Conservation (phyloP, 2,329 filamentous ascomycete genomes). For the Fonsecaea multimorphosa region DNA sequence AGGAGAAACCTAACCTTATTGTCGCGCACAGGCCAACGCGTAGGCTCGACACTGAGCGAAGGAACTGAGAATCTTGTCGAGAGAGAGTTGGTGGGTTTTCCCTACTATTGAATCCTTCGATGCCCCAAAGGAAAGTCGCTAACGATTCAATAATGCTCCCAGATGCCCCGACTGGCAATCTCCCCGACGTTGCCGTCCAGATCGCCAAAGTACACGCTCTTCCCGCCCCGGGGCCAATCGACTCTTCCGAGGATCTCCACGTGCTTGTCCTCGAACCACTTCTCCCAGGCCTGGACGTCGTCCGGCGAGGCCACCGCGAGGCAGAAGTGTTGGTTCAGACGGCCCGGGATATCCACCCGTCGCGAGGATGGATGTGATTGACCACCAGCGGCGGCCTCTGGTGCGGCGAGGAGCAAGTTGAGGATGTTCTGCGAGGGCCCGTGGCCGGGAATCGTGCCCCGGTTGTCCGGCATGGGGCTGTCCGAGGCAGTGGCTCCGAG, state of each 20-base stretch:
- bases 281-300: conserved; percentile 41
- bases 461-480: conserved; percentile 24
- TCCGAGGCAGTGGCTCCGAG: conserved; percentile 28
- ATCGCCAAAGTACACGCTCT: conserved; percentile 45
- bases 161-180: conserved; percentile 43
- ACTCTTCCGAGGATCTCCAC: conserved; percentile 40
- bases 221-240: conserved; percentile 42
- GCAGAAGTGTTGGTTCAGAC: conserved; percentile 43
- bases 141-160: conserved; percentile 41
- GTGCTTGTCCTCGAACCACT: conserved; percentile 38
- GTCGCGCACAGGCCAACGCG: too few relatives aligned
- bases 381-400: neutral
- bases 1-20: too few relatives aligned
- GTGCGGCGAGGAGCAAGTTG: conserved; percentile 7
- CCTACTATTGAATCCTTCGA: too few relatives aligned
- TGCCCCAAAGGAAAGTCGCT: too few relatives aligned
- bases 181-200: conserved; percentile 44
- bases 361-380: neutral
- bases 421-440: conserved; percentile 31
- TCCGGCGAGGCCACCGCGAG: conserved; percentile 39
- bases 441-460: conserved; percentile 33
- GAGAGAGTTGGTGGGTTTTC: too few relatives aligned
- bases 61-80: too few relatives aligned
- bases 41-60: too few relatives aligned
- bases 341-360: neutral